Base-by-base conservation (phyloP, 106 monocot genomes). In the Acorus calamus region DNA sequence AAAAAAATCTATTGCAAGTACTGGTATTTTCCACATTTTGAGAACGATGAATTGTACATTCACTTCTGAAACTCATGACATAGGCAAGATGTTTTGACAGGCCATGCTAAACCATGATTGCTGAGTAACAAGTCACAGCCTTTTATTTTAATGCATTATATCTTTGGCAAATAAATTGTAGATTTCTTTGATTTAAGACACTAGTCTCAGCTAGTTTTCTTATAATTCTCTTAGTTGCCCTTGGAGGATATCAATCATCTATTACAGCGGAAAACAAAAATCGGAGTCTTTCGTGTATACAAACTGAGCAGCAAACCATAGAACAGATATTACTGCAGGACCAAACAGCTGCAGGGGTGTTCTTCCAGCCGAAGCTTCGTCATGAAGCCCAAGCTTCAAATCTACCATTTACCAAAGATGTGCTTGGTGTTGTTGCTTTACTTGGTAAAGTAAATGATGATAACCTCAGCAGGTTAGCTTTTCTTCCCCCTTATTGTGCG, bases 361-460 rank as follows among this genome's bases (percentile, higher is more conserved):
- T 93, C 59, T 88, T 80, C 64, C 84, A 79, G 51, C 2, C 83
- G 64, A 82, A 85, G 60, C 51, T 54, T 63, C 76, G 65, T 56
- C 73, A 80, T 71, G 69, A 61, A n/a, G 8, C 43, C 10, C 52
- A 73, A 65, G 71, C 67, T 64, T 79, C 79, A 11, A 79, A 77
- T 42, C 49, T 82, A 49, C 67, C 74, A 11, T 47, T 72, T 42
- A 81, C 67, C 12, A 94, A 84, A 76, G 86, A 89, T 72, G 73
- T 89, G 14, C 60, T 89, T 10, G 94, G 94, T 65, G 64, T 89
- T 51, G 84, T 94, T 14, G 86, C 86, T 45, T 77, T 76, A 54
- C 80, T 94, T 72, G 83, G 84, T 58, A 84, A 80, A 82, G 79
- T 86, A 66, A 73, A 77, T 47, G 81, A 94, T 76, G 86, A 72